A percentile compares a stretch with the other conserved stretches of the same genome.
phyloP scores from a whole-genome alignment of 257 asterid species.

The Buddleja alternifolia region DNA sequence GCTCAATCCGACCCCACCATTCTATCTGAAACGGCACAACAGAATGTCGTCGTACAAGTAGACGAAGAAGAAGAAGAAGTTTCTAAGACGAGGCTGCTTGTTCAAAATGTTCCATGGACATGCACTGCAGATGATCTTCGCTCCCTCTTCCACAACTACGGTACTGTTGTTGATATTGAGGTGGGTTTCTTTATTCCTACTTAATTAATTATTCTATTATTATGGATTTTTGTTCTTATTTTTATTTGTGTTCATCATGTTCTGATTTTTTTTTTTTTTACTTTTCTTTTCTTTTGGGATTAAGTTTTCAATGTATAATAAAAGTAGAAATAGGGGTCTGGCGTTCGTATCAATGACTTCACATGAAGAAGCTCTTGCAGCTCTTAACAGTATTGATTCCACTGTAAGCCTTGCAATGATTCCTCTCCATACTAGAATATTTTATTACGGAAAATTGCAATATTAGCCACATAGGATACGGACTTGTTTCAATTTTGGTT shows the following conservation, averaged over 20 bases:
- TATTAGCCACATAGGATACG: neutral
- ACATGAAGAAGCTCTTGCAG: constrained; percentile 81
- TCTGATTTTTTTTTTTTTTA: constrained; percentile 15
- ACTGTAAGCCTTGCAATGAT: constrained; percentile 51
- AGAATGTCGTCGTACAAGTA: constrained; percentile 33
- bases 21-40: constrained; percentile 28
- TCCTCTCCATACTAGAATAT: no score
- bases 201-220: no score
- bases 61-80: constrained; percentile 29
- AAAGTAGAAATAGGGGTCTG: constrained; percentile 81
- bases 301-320: constrained; percentile 84
- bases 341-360: constrained; percentile 89
- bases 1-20: constrained; percentile 27
- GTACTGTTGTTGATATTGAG: constrained; percentile 76
- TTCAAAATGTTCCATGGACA: constrained; percentile 88
- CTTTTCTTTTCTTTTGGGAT: constrained; percentile 9
- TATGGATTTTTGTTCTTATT: neutral
- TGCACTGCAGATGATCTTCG: constrained; percentile 69
- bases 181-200: constrained; percentile 34
- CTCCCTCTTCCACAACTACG: constrained; percentile 67
- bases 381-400: constrained; percentile 60
- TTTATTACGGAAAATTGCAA: no score
- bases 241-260: constrained; percentile 4
- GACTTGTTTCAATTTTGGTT: neutral
- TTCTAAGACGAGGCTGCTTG: constrained; percentile 61